Evolutionary conservation across 2,329 filamentous ascomycete genomes (phyloP), one percentile per base, ranked within the genome.

Genomic region (Colletotrichum caudatum): DNA sequence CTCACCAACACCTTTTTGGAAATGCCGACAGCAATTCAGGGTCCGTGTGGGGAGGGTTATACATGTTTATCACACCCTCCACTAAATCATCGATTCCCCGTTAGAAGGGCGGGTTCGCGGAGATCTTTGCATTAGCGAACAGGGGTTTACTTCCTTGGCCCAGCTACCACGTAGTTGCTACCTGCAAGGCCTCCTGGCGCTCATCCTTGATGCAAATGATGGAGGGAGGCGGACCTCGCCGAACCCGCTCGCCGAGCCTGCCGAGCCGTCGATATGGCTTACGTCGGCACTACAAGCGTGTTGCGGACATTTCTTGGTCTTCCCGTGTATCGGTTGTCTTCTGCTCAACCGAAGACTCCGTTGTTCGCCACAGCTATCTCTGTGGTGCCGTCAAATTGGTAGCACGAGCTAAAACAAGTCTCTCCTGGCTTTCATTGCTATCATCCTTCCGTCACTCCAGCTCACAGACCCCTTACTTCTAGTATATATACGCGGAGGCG

Each of bases 301-400:
- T 39, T 2, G 18, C n/a, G 26, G n/a, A 7, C 8, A 20, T 62
- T 39, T n/a, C 26, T 20, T 44, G 44, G 29, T 51, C 37, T 26
- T 18, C 26, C 23, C 37, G 18, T 41, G 57, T 58, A 68, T 59
- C 26, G 26, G 51, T 57, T 35, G 29, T 16, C 48, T 37, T 60
- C 33, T 39, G 44, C 44, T 56, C 60, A 7, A 7, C 11, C 39
- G 16, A 35, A 39, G 48, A 66, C 66, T 54, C 46, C 33, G 18
- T 16, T 33, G 54, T 26, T 48, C 48, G 54, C 26, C 33, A 48
- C 20, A 51, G 35, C 41, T 4, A 26, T 60, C 39, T 50, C 33
- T 18, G 23, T 50, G 20, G 46, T 35, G 37, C 48, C 41, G 54
- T 71, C 60, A 64, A 65, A 71, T 71, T 53, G 65, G 9, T 72